These are phyloP conservation scores for Pseudogymnoascus sp. DNA, from an alignment of 2,329 filamentous ascomycete genomes.

Conservation along the genomic window DNA sequence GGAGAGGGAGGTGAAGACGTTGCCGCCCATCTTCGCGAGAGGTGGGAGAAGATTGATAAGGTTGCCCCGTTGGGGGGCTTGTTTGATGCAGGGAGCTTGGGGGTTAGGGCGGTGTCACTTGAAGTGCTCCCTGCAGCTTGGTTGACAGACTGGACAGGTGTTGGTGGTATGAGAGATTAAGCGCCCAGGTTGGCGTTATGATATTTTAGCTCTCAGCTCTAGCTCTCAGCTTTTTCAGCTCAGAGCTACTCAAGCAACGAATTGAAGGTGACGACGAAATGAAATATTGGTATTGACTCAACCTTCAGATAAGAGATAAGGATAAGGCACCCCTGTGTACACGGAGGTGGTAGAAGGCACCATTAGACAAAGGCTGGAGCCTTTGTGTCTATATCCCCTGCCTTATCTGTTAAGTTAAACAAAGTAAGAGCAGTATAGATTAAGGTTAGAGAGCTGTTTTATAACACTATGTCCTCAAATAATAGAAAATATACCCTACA, in stretches of 20 bases:
- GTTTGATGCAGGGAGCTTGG: background rate
- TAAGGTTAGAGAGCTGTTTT: too few relatives aligned
- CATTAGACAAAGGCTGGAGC: too few relatives aligned
- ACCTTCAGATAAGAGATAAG: background rate
- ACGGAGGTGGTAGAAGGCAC: too few relatives aligned
- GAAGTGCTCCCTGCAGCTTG: background rate
- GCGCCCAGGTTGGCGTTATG: background rate
- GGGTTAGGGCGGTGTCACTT: background rate
- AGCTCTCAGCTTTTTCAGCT: background rate
- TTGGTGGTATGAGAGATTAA: background rate
- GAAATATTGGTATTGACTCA: background rate
- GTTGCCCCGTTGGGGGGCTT: background rate
- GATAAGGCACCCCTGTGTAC: too few relatives aligned
- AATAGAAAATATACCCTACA: too few relatives aligned
- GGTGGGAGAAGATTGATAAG: background rate
- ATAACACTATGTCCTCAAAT: too few relatives aligned
- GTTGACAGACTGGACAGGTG: background rate
- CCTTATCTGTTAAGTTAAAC: too few relatives aligned
- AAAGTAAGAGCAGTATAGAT: too few relatives aligned
- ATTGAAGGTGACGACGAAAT: background rate
- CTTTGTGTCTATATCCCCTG: too few relatives aligned
- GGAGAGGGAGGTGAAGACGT: constrained; percentile 47
- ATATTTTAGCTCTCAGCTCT: background rate
- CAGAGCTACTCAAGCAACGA: background rate
- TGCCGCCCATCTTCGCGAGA: constrained; percentile 53